These are phyloP conservation scores for Posidonia oceanica DNA, from an alignment of 116 monocot genomes.

Conservation along the genomic window DNA sequence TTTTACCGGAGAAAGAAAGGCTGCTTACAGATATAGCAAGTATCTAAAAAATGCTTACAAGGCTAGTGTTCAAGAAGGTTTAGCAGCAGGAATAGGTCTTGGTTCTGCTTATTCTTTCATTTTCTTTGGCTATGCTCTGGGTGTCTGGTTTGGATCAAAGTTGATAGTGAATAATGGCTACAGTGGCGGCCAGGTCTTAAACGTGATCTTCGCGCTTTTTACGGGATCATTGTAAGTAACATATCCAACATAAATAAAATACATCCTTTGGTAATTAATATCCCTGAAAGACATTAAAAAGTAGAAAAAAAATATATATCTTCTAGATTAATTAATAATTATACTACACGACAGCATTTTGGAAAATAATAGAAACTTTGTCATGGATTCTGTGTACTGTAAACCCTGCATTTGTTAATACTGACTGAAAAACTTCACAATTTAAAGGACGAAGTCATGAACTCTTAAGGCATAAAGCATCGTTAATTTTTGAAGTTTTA, in stretches of 20 bases:
- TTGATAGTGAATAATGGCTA: constrained; percentile 60
- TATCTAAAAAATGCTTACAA: constrained; percentile 34
- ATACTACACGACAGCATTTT: too few species aligned
- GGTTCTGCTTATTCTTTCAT: constrained; percentile 32
- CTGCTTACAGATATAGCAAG: constrained; percentile 35
- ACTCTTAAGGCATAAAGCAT: too few species aligned
- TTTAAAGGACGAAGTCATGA: background rate
- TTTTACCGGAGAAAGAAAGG: constrained; percentile 55
- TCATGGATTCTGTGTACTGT: too few species aligned
- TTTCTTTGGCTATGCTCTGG: constrained; percentile 53
- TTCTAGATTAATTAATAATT: too few species aligned
- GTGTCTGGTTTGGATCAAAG: constrained; percentile 70
- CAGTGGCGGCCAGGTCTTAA: constrained; percentile 56
- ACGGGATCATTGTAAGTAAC: constrained; percentile 61
- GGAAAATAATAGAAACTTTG: too few species aligned
- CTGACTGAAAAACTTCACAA: background rate
- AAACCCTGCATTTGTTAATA: background rate
- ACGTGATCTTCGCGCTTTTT: constrained; percentile 58
- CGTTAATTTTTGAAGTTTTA: too few species aligned
- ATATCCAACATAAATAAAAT: background rate
- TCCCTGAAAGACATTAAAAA: background rate
- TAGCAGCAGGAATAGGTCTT: constrained; percentile 52
- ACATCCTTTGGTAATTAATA: too few species aligned
- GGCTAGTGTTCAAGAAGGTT: constrained; percentile 37
- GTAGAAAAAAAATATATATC: background rate